These are phyloP conservation scores for Sphaerulina musiva DNA, from an alignment of 2,329 filamentous ascomycete genomes.

Conservation along the genomic window DNA sequence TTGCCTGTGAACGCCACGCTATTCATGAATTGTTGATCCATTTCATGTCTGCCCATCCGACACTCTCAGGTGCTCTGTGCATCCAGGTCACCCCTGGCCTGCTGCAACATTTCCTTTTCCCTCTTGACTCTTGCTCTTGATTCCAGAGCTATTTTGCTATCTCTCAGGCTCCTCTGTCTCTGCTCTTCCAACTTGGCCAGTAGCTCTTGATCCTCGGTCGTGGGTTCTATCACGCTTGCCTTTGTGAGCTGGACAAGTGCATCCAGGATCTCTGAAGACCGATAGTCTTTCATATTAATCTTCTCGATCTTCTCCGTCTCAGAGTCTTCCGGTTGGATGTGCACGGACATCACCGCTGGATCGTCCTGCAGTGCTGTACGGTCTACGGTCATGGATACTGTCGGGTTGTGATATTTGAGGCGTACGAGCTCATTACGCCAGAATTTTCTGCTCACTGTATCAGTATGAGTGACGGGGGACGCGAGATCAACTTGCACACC, in stretches of 20 bases:
- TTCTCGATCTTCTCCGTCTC: slow-evolving; percentile 35
- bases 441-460: slow-evolving; percentile 61
- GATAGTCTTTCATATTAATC: slow-evolving; percentile 55
- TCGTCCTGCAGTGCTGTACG: slow-evolving; percentile 54
- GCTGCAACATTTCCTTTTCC: slow-evolving; percentile 54
- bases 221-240: slow-evolving; percentile 52
- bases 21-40: not conserved
- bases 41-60: not conserved
- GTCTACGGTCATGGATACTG: slow-evolving; percentile 73
- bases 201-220: slow-evolving; percentile 53
- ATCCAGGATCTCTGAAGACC: slow-evolving; percentile 56
- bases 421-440: slow-evolving; percentile 76
- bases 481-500: slow-evolving; percentile 42
- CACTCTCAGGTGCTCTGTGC: slow-evolving; percentile 13
- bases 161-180: slow-evolving; percentile 46
- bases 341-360: slow-evolving; percentile 59
- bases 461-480: not conserved
- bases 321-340: slow-evolving; percentile 43
- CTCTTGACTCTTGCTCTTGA: slow-evolving; percentile 53
- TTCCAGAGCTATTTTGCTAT: slow-evolving; percentile 50
- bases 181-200: slow-evolving; percentile 53
- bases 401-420: slow-evolving; percentile 90
- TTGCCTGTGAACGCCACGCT: not conserved
- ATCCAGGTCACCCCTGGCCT: slow-evolving; percentile 47
- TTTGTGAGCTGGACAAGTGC: slow-evolving; percentile 58